Evolutionary conservation across 306 rosid species (phyloP), one percentile per base, ranked within the genome.

Genomic region (Cyamopsis tetragonoloba): DNA sequence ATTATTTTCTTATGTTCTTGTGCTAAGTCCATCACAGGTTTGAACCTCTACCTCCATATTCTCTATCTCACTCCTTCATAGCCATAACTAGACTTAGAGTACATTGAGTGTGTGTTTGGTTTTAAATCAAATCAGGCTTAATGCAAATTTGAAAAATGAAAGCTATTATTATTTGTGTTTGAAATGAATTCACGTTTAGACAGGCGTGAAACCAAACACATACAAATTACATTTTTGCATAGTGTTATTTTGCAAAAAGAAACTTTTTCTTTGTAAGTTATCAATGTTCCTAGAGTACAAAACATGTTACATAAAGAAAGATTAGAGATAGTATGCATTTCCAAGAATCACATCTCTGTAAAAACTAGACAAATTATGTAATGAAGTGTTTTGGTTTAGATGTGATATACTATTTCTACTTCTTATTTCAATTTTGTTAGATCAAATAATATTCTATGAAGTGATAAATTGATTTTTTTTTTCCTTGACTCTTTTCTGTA

Each of bases 401-500:
- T n/a, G 5, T 37, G 34, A 3, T 38, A 22, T 26, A 13, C 19
- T 14, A 44, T 28, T 26, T 64, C 15, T 27, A 15, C 42, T 43
- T 43, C 27, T 1, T 22, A 41, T 14, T 6, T 23, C n/a, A 2
- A 11, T 19, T 62, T 15, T 42, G 42, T 42, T 27, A 20, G 63
- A 53, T 55, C 7, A n/a, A 27, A 51, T 54, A 27, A 51, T 54
- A 35, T 37, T 37, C 13, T 20, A 60, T 20, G 1, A 15, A 58
- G 46, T 39, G 24, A 24, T n/a, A n/a, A n/a, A n/a, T 55, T 55
- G 18, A 7, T 43, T 1, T 13, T 48, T 19, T 26, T 23, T 19
- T 4, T 10, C 11, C 70, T 11, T 72, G 59, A 59, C 0, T 15
- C 6, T 23, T 66, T 26, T 69, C 72, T 73, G 60, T 66, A 87